phyloP scores from a whole-genome alignment of 805 yeast species.

The Starmerella etchellsii region DNA sequence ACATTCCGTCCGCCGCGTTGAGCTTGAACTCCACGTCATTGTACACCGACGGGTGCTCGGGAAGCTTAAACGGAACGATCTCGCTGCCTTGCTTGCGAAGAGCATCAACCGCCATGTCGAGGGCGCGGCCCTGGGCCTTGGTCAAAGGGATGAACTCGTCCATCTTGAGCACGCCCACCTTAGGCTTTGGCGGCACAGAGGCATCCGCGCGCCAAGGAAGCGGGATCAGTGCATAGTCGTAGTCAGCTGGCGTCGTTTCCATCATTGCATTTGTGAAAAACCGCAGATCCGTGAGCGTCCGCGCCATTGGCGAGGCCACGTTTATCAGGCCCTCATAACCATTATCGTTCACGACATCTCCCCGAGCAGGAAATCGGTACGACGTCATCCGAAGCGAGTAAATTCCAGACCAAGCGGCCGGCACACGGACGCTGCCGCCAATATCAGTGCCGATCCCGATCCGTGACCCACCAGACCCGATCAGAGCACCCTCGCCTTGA shows the following conservation, averaged over 20 bases:
- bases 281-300: conserved; percentile 38
- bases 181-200: conserved; percentile 32
- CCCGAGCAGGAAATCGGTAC: conserved; percentile 36
- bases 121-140: conserved; percentile 35
- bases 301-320: conserved; percentile 30
- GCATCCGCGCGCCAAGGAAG: conserved; percentile 37
- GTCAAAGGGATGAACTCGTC: conserved; percentile 41
- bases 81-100: conserved; percentile 33
- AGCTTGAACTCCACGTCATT: conserved; percentile 45
- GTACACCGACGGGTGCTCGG: conserved; percentile 41
- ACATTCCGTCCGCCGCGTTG: conserved; percentile 35
- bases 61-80: conserved; percentile 35
- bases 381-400: conserved; percentile 41
- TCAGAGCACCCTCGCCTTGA: conserved; percentile 40
- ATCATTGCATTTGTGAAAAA: conserved; percentile 37
- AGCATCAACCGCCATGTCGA: conserved; percentile 31
- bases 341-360: conserved; percentile 32
- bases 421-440: conserved; percentile 45
- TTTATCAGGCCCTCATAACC: conserved; percentile 32
- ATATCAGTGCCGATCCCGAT: conserved; percentile 46
- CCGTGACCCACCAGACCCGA: conserved; percentile 36
- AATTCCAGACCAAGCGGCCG: conserved; percentile 41
- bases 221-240: conserved; percentile 34
- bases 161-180: conserved; percentile 36
- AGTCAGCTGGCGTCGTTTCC: conserved; percentile 42